A percentile compares a stretch with the other conserved stretches of the same genome.
phyloP scores from a whole-genome alignment of 78 protist species.

The Fonticula alba region DNA sequence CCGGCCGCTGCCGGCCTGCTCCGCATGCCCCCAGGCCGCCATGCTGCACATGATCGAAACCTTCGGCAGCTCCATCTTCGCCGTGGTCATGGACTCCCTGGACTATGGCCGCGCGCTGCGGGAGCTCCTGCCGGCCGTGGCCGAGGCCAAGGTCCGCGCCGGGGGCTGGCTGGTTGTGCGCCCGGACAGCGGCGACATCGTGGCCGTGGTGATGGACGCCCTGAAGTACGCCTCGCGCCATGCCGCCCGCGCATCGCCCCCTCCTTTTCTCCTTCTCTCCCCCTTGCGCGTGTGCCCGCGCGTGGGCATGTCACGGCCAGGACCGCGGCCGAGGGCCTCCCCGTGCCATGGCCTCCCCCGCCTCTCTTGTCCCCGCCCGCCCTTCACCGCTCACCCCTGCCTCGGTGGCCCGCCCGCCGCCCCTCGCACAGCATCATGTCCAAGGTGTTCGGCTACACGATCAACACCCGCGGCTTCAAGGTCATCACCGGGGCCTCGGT shows the following conservation, averaged over 20 bases:
- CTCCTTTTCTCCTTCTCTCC: too few relatives aligned
- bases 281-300: too few relatives aligned
- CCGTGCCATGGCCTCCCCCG: too few relatives aligned
- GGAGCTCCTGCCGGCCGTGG: not conserved
- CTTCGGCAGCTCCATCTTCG: not conserved
- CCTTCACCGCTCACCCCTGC: too few relatives aligned
- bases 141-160: not conserved
- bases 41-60: not conserved
- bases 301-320: too few relatives aligned
- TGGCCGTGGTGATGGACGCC: not conserved
- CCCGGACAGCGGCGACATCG: constrained; percentile 14
- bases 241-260: too few relatives aligned
- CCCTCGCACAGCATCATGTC: too few relatives aligned
- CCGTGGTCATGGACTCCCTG: constrained; percentile 12
- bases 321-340: too few relatives aligned
- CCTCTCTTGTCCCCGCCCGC: too few relatives aligned
- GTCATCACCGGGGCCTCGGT: not conserved
- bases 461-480: constrained; percentile 4
- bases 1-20: too few relatives aligned
- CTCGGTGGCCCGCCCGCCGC: too few relatives aligned
- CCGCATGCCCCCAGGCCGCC: constrained; percentile 2
- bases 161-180: constrained; percentile 1
- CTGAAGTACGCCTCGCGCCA: not conserved
- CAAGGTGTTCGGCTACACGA: not conserved
- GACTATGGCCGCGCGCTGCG: constrained; percentile 7